These are phyloP conservation scores for Fusarium hostae DNA, from an alignment of 2,329 filamentous ascomycete species.

Conservation along the genomic window DNA sequence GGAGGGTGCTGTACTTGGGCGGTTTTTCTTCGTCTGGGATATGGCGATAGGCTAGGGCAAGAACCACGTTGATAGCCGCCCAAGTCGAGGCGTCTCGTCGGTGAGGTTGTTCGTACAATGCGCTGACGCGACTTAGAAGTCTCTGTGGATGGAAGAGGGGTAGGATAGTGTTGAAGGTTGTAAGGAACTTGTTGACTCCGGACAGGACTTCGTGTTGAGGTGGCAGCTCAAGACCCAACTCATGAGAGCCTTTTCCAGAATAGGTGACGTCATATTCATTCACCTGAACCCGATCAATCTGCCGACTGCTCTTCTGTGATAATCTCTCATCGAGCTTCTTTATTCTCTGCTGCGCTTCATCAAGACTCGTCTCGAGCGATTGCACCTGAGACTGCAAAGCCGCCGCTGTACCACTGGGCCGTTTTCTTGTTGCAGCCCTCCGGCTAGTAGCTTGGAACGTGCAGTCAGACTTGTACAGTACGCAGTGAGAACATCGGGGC, in stretches of 20 bases:
- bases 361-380: background rate
- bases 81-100: background rate
- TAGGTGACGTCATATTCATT: background rate
- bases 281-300: accelerated
- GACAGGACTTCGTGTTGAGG: background rate
- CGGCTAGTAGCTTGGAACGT: constrained; percentile 9
- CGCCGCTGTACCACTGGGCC: accelerated
- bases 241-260: accelerated
- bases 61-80: constrained; percentile 23
- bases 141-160: constrained; percentile 18
- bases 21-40: background rate
- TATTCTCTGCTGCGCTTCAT: background rate
- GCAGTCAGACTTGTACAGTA: background rate
- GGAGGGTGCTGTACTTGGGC: accelerated
- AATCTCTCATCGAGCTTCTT: background rate
- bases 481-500: constrained; percentile 25
- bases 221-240: background rate
- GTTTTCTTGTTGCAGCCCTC: background rate
- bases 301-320: background rate
- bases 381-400: background rate
- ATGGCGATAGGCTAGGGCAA: constrained; percentile 21
- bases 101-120: constrained; percentile 2
- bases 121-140: background rate
- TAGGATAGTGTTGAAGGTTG: constrained; percentile 10
- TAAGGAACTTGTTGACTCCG: background rate